Evolutionary conservation across 169 alveolate genomes (phyloP).

Genomic region (Eimeria maxima): DNA sequence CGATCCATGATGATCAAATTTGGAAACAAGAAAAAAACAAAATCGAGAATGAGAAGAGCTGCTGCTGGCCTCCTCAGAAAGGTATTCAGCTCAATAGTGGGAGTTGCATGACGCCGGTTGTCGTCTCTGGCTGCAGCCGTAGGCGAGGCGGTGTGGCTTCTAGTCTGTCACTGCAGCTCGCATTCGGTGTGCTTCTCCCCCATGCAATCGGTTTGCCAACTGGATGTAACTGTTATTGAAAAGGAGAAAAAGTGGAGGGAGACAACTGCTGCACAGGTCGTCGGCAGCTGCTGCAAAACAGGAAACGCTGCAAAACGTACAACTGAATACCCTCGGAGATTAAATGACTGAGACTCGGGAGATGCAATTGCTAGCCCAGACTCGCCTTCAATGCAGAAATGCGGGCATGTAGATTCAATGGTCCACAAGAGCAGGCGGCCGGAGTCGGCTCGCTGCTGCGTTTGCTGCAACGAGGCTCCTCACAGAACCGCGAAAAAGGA

Average conservation of each 20-base stretch:
- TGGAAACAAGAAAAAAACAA: neutral
- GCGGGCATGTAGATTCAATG: slow-evolving; percentile 3
- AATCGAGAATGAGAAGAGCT: neutral
- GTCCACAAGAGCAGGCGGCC: slow-evolving; percentile 39
- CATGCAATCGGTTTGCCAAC: neutral
- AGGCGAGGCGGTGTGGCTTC: neutral
- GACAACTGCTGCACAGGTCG: neutral
- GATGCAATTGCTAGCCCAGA: no score
- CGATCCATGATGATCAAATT: slow-evolving; percentile 20
- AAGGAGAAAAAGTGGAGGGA: neutral
- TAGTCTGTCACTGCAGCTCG: neutral
- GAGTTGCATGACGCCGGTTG: slow-evolving; percentile 17
- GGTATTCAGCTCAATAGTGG: neutral
- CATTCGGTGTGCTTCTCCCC: neutral
- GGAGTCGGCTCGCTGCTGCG: neutral
- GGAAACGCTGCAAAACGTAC: neutral
- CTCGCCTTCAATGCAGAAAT: neutral
- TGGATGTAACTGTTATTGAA: no score
- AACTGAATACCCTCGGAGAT: neutral
- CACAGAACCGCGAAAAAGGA: neutral
- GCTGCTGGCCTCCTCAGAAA: slow-evolving; percentile 12
- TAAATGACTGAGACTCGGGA: neutral
- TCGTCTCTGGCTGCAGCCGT: slow-evolving; percentile 4
- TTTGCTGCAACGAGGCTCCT: neutral
- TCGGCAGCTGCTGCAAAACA: neutral